These are phyloP conservation scores for Rusavskia elegans DNA, from an alignment of 495 filamentous ascomycete species.

Conservation along the genomic window DNA sequence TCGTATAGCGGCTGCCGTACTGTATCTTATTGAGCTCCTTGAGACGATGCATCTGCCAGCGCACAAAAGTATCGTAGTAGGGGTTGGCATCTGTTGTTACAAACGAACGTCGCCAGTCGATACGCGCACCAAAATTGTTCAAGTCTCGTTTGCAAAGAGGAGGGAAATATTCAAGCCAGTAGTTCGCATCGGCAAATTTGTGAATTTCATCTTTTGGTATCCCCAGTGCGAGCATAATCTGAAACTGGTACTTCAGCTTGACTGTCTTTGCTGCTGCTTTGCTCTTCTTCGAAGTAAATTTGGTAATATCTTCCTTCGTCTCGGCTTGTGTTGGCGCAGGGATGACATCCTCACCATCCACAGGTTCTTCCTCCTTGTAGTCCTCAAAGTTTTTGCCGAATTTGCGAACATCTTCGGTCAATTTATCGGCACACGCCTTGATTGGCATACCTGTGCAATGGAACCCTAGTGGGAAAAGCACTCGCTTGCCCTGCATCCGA, in stretches of 20 bases:
- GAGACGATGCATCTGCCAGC: slow-evolving; percentile 95
- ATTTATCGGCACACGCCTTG: slow-evolving; percentile 92
- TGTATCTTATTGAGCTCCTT: slow-evolving; percentile 82
- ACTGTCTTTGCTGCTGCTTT: slow-evolving; percentile 84
- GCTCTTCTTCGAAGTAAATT: slow-evolving; percentile 87
- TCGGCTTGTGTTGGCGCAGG: slow-evolving; percentile 39
- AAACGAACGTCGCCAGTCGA: slow-evolving; percentile 85
- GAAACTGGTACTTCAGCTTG: slow-evolving; percentile 80
- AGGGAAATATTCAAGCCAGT: slow-evolving; percentile 86
- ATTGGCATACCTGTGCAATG: slow-evolving; percentile 98
- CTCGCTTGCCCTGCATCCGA: slow-evolving; percentile 76
- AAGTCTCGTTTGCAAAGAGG: slow-evolving; percentile 67
- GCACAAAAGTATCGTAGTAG: slow-evolving; percentile 89
- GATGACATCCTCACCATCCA: slow-evolving; percentile 33
- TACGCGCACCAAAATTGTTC: slow-evolving; percentile 65
- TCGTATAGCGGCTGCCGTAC: slow-evolving; percentile 86
- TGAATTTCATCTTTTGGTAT: slow-evolving; percentile 79
- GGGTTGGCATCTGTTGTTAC: slow-evolving; percentile 95
- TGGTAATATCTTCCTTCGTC: slow-evolving; percentile 63
- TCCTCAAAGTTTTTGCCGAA: slow-evolving; percentile 80
- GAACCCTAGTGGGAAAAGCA: slow-evolving; percentile 80
- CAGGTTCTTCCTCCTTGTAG: slow-evolving; percentile 31
- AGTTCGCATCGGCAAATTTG: slow-evolving; percentile 67
- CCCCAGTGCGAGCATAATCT: slow-evolving; percentile 75
- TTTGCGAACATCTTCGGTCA: slow-evolving; percentile 70